A percentile compares a stretch with the other conserved stretches of the same genome.
These are phyloP conservation scores for Fusarium sp. DNA, from an alignment of 2,329 filamentous ascomycete species.

Conservation along the genomic window DNA sequence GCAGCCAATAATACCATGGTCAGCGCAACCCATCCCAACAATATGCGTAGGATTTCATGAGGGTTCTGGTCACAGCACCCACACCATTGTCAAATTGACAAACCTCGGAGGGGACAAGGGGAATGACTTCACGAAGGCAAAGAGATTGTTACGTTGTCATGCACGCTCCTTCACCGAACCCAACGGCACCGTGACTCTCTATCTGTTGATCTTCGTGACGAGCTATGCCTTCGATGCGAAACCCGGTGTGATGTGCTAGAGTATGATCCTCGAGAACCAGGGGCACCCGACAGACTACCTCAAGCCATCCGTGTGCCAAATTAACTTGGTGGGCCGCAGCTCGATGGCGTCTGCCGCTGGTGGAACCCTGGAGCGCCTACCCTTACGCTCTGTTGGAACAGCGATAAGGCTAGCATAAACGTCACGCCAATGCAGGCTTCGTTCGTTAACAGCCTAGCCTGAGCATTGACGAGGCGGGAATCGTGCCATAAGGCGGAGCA, in stretches of 20 bases:
- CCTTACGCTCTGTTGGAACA: conserved; percentile 9
- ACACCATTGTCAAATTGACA: not conserved
- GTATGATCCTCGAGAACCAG: conserved; percentile 35
- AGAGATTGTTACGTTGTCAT: not conserved
- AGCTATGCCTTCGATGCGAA: conserved; percentile 28
- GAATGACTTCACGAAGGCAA: not conserved
- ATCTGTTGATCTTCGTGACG: conserved; percentile 25
- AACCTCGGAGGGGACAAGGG: too few relatives aligned
- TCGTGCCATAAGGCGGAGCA: conserved; percentile 45
- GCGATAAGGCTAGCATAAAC: conserved; percentile 44
- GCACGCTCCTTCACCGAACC: not conserved
- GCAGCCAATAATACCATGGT: conserved; percentile 4
- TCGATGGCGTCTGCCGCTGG: conserved; percentile 33
- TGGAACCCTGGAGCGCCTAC: conserved; percentile 26
- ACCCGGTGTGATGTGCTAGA: conserved; percentile 39
- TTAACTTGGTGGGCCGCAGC: conserved; percentile 28
- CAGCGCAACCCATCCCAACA: not conserved
- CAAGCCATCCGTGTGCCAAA: conserved; percentile 47
- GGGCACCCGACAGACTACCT: conserved; percentile 33
- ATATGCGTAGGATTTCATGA: not conserved
- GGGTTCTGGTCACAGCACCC: not conserved
- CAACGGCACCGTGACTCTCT: not conserved
- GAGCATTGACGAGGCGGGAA: conserved; percentile 38
- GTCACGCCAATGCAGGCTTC: conserved; percentile 41
- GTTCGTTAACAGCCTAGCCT: conserved; percentile 35